These are phyloP conservation scores for Apiospora hydei DNA, from an alignment of 2,329 filamentous ascomycete genomes.

Conservation along the genomic window DNA sequence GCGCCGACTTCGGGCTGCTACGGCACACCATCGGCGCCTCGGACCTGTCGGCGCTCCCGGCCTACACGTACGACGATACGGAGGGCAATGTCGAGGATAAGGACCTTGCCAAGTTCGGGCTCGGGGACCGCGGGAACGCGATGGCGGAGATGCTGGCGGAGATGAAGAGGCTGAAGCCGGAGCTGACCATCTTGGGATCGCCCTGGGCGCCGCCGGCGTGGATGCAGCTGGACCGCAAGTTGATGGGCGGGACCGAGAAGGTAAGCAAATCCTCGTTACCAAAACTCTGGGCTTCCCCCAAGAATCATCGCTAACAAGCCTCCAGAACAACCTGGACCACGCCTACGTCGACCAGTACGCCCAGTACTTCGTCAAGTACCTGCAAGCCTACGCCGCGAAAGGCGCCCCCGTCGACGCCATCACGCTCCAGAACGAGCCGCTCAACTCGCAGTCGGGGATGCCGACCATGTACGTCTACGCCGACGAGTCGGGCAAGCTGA, in stretches of 20 bases:
- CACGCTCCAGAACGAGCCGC: constrained; percentile 54
- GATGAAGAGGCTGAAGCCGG: constrained; percentile 45
- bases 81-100: constrained; percentile 40
- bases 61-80: constrained; percentile 50
- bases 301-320: background rate
- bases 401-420: constrained; percentile 50
- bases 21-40: constrained; percentile 51
- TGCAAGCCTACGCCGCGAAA: constrained; percentile 46
- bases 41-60: constrained; percentile 48
- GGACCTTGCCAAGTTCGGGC: constrained; percentile 40
- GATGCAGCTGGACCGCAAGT: constrained; percentile 48
- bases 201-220: constrained; percentile 51
- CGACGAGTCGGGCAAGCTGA: constrained; percentile 47
- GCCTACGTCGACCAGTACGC: constrained; percentile 45
- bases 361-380: constrained; percentile 51
- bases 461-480: constrained; percentile 48
- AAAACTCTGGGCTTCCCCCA: background rate
- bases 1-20: constrained; percentile 48
- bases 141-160: constrained; percentile 48
- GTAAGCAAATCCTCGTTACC: background rate
- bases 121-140: constrained; percentile 47
- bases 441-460: constrained; percentile 48
- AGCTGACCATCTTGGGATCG: constrained; percentile 47
- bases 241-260: constrained; percentile 27
- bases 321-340: constrained; percentile 48